These are phyloP conservation scores for Euphorbia lathyris DNA, from an alignment of 345 rosid species.

Conservation along the genomic window DNA sequence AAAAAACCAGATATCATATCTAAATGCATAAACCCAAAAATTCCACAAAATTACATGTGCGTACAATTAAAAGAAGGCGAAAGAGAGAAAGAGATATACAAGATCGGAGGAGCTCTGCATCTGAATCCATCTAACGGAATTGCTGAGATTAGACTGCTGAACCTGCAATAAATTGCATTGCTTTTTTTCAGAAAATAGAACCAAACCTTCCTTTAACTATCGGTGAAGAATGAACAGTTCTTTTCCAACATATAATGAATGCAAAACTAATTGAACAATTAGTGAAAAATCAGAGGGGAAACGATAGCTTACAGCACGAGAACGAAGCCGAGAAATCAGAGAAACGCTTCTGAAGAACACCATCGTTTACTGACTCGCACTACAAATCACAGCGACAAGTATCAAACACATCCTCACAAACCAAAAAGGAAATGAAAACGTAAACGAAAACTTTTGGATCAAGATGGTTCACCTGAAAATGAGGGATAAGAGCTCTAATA, in stretches of 20 bases:
- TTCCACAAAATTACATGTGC: neutral
- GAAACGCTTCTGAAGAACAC: constrained; percentile 61
- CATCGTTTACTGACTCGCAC: constrained; percentile 36
- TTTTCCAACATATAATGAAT: neutral
- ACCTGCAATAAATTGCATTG: constrained; percentile 33
- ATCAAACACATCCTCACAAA: neutral
- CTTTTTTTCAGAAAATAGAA: neutral
- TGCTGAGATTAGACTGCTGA: constrained; percentile 56
- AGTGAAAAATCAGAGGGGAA: neutral
- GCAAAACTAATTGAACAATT: neutral
- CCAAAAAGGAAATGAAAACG: neutral
- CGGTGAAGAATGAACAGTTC: neutral
- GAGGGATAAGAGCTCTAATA: neutral
- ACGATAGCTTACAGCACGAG: constrained; percentile 51
- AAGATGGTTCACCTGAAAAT: too few relatives aligned
- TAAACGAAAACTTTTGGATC: neutral
- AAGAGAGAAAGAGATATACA: constrained; percentile 32
- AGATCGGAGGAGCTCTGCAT: constrained; percentile 67
- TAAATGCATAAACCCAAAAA: neutral
- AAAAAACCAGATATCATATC: neutral
- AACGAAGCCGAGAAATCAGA: constrained; percentile 61
- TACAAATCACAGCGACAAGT: neutral
- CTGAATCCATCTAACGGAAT: constrained; percentile 86
- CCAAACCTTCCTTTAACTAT: neutral
- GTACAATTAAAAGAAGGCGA: neutral